Base-by-base conservation (phyloP, 1,284 basidiomycete genomes). In the Ceratobasidium sp. region DNA sequence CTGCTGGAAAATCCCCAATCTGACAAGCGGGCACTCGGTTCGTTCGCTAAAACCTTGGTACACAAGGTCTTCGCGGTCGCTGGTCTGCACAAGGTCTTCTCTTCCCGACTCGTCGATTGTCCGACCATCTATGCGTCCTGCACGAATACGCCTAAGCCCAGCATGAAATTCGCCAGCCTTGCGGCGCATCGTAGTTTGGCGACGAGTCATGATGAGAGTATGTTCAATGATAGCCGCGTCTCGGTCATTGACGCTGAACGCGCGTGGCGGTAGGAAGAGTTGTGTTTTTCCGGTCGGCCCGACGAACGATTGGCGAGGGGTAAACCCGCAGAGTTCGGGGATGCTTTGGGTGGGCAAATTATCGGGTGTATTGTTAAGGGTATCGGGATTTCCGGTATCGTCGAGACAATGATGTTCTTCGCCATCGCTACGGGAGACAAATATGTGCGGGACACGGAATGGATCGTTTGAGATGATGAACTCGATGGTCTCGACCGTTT, bases 381-480 rank as follows among this genome's bases (percentile, higher is more conserved):
- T 48, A 61, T 75, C 73, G 23, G 73, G 73, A 52, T 75, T 75
- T 40, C 62, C 73, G 9, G 52, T 7, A 33, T 13, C 28, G 33
- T 65, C 62, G 46, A 75, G 73, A 38, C 48, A 66, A 26, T 66
- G 46, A 50, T 48, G 61, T 42, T 75, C 73, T 20, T 75, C 62
- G 50, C 73, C 73, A 50, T 62, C 61, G 62, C 73, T 75, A 52
- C 66, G 73, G 50, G 73, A 65, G 33, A 75, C 73, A 52, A 75
- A 62, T 54, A 75, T 56, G 62, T 75, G 73, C 13, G 73, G 73
- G 42, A 48, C 62, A 13, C 46, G 54, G 50, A 75, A 75, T n/a
- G 73, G 62, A 20, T 75, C 62, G 48, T 62, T 50, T 38, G 73
- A 75, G 13, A 75, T 66, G 52, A 62, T 62, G 28, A 65, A 75